Conservation (phyloP, 1,139 yeast genomes). For the Debaryomyces nepalensis region DNA sequence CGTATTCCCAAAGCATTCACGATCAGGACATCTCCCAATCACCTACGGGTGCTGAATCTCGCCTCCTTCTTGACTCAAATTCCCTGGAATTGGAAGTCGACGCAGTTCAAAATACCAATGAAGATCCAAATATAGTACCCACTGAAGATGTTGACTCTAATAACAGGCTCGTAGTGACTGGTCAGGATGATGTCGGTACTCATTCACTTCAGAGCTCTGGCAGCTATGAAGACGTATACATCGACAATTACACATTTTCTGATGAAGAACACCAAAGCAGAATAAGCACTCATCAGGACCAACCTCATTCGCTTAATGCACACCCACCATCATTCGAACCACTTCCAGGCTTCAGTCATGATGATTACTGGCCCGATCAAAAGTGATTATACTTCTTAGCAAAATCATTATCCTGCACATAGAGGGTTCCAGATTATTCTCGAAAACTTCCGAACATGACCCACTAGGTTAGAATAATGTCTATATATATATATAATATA, state of each 20-base stretch:
- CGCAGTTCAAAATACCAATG: background rate
- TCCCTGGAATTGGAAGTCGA: background rate
- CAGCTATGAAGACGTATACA: conserved; percentile 31
- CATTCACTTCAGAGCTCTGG: conserved; percentile 12
- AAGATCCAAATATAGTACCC: background rate
- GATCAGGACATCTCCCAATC: background rate
- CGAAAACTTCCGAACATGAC: conserved; percentile 14
- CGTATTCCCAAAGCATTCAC: background rate
- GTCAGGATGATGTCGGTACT: background rate
- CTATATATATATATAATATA: background rate
- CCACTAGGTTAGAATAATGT: background rate
- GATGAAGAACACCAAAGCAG: conserved; percentile 25
- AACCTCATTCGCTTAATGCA: conserved; percentile 11
- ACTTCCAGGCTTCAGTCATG: conserved; percentile 37
- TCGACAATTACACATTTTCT: conserved; percentile 35
- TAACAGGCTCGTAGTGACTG: too few relatives aligned
- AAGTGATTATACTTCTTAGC: conserved; percentile 10
- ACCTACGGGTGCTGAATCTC: background rate
- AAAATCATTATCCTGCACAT: conserved; percentile 10
- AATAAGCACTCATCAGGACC: conserved; percentile 1
- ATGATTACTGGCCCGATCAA: conserved; percentile 42
- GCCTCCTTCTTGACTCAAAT: background rate
- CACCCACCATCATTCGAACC: conserved; percentile 41
- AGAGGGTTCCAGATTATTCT: conserved; percentile 8
- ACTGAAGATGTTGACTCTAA: background rate